Base-by-base conservation (phyloP, 768 basidiomycete species). In the Mycena metata region DNA sequence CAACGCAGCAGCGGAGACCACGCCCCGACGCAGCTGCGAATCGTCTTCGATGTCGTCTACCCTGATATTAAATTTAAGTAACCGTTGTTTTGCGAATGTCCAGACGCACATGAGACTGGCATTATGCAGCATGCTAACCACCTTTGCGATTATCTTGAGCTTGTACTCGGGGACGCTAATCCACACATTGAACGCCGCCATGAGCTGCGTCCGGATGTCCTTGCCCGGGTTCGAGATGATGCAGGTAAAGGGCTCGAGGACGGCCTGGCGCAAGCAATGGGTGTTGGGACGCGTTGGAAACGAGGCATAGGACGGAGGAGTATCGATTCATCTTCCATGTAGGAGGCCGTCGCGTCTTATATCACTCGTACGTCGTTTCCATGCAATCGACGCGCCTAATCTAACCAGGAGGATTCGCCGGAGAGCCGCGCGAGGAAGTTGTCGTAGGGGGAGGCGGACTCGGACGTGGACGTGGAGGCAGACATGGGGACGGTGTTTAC, bases 41-140 rank as follows among this genome's bases (percentile, higher is more conserved):
- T 92, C 93, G 70, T 98, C 96, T 78, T 98, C 94, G 45, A 98
- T 96, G 77, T 98, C 96, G 75, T 98, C 96, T 69, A 98, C 88
- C 77, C 96, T 98, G 77, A n/a, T n/a, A n/a, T n/a, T n/a, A n/a
- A n/a, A n/a, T n/a, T n/a, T n/a, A n/a, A 30, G 6, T 30, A 30
- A 30, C 30, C 30, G n/a, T n/a, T n/a, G n/a, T n/a, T n/a, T n/a
- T n/a, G n/a, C n/a, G n/a, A n/a, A n/a, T n/a, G n/a, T n/a, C n/a
- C n/a, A n/a, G n/a, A 33, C 87, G 75, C 73, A 96, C 96, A 99
- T 86, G 26, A 99, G 84, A 77, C 94, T 96, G 6, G 96, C 96
- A 59, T 91, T 95, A 73, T 99, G 98, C 21, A 99, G 83, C 96
- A 97, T 98, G 75, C 90, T 90, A 39, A 99, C 93, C 60, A 99